Evolutionary conservation across 2,329 filamentous ascomycete species (phyloP).

Genomic region (Amauroascus niger): DNA sequence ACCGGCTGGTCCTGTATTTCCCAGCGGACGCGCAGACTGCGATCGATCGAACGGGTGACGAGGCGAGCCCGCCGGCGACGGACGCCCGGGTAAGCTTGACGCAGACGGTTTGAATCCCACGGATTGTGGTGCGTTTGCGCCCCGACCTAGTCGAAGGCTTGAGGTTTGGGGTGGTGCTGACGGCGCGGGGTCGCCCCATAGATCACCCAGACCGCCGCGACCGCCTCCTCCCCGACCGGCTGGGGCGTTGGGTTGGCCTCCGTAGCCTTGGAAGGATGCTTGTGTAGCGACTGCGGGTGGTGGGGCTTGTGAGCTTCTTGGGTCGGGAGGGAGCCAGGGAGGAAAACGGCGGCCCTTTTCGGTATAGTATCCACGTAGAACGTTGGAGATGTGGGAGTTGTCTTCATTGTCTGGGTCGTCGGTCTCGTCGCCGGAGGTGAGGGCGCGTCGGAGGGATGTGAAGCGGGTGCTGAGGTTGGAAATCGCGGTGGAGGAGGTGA

Average conservation of each 20-base stretch:
- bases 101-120: conserved; percentile 15
- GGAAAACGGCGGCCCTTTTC: conserved; percentile 78
- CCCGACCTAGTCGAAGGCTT: conserved; percentile 32
- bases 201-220: conserved; percentile 46
- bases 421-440: conserved; percentile 34
- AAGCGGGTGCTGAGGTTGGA: conserved; percentile 48
- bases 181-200: conserved; percentile 44
- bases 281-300: conserved; percentile 42
- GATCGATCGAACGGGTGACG: conserved; percentile 12
- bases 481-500: conserved; percentile 38
- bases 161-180: conserved; percentile 27
- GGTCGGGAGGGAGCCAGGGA: conserved; percentile 79
- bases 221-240: conserved; percentile 31
- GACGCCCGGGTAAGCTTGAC: conserved; percentile 15
- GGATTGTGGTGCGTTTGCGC: conserved; percentile 6
- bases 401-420: conserved; percentile 52
- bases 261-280: conserved; percentile 43
- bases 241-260: conserved; percentile 20
- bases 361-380: conserved; percentile 82
- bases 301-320: conserved; percentile 48
- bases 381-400: conserved; percentile 88
- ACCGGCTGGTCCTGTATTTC: conserved; percentile 3
- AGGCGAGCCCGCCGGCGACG: conserved; percentile 4
- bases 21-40: conserved; percentile 16
- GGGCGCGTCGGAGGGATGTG: conserved; percentile 46